Conservation (phyloP, 176 grass and related monocot species). For the Chloris gayana region DNA sequence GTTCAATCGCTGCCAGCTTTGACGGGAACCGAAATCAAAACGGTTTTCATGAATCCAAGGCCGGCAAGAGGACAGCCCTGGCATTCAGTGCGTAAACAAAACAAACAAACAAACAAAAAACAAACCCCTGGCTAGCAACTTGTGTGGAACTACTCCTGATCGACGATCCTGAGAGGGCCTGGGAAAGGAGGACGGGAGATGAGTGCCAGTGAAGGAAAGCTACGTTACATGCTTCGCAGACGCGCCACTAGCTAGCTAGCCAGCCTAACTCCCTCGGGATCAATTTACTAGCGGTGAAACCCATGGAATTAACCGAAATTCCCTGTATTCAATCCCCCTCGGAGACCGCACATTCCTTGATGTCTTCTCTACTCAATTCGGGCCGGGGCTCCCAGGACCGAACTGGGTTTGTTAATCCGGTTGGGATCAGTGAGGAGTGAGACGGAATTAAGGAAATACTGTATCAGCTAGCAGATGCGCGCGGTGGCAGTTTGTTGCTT, state of each 20-base stretch:
- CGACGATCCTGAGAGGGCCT: neutral
- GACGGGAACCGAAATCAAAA: neutral
- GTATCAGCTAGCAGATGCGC: neutral
- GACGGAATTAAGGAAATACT: neutral
- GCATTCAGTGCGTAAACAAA: conserved; percentile 45
- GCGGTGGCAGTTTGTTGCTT: conserved; percentile 27
- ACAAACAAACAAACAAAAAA: neutral
- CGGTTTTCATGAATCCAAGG: conserved; percentile 29
- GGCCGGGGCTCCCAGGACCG: neutral
- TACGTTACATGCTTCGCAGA: conserved; percentile 10
- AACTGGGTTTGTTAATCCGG: neutral
- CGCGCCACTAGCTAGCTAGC: too few relatives aligned
- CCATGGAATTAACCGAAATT: conserved; percentile 29
- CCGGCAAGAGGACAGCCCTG: conserved; percentile 24
- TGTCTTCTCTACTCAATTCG: conserved; percentile 48
- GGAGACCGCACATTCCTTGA: conserved; percentile 41
- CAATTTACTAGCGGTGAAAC: conserved; percentile 26
- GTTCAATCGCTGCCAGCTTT: neutral
- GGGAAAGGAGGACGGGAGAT: neutral
- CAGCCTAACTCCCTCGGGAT: conserved; percentile 65
- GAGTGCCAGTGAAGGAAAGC: conserved; percentile 65
- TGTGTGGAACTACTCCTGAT: neutral
- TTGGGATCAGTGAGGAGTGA: conserved; percentile 24
- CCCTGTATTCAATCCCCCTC: conserved; percentile 12
- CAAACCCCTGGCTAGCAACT: neutral